Conservation (phyloP, 2,329 filamentous ascomycete genomes). For the Monilinia polystroma region DNA sequence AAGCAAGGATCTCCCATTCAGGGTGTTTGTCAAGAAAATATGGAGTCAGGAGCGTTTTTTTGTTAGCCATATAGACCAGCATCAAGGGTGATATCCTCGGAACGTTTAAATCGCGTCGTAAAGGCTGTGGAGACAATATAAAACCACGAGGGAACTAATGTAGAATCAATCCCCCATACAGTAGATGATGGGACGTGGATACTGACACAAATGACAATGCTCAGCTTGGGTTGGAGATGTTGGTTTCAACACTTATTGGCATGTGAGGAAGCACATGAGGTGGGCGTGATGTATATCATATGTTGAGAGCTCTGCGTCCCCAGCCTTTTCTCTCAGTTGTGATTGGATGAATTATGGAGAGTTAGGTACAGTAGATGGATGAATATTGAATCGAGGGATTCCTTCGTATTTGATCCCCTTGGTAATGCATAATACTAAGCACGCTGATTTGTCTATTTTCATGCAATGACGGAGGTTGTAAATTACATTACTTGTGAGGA, state of each 20-base stretch:
- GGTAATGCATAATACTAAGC: conserved; percentile 21
- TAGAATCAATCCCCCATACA: conserved; percentile 1
- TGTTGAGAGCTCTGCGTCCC: conserved; percentile 19
- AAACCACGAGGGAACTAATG: conserved; percentile 21
- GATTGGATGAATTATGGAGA: conserved; percentile 2
- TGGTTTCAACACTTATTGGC: conserved; percentile 20
- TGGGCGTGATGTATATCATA: conserved; percentile 17
- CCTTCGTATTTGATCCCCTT: conserved; percentile 9
- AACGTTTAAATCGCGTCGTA: conserved; percentile 15
- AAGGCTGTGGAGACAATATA: conserved; percentile 20
- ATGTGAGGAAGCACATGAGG: conserved; percentile 14
- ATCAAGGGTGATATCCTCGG: conserved; percentile 18
- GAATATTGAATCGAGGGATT: conserved; percentile 1
- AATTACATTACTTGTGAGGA: conserved; percentile 2
- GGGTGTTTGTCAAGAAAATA: conserved; percentile 21
- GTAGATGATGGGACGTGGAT: conserved; percentile 14
- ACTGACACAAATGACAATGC: conserved; percentile 9
- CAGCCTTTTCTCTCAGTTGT: conserved; percentile 9
- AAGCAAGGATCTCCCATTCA: conserved; percentile 22
- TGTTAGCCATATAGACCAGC: conserved; percentile 11
- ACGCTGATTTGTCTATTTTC: conserved; percentile 17
- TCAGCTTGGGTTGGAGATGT: conserved; percentile 8
- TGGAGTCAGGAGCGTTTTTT: conserved; percentile 16
- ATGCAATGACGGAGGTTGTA: conserved; percentile 20
- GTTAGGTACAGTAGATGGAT: background rate